Evolutionary conservation across 768 basidiomycete species (phyloP).

Genomic region (Termitomyces eurrhizus): DNA sequence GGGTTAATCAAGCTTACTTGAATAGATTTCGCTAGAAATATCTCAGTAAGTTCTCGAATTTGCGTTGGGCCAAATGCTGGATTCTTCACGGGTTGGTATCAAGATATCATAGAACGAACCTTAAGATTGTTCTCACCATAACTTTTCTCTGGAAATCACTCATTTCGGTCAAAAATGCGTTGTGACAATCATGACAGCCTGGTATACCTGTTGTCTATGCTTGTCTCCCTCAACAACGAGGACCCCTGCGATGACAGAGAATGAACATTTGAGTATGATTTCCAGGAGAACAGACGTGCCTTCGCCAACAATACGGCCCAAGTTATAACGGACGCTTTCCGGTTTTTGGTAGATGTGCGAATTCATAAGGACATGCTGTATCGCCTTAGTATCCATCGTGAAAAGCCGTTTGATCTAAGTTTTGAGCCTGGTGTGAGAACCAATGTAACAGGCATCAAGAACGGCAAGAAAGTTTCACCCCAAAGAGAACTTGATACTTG

Average conservation of each 20-base stretch:
- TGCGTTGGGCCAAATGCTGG: slow-evolving; percentile 64
- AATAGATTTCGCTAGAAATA: slow-evolving; percentile 52
- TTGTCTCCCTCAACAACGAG: slow-evolving; percentile 48
- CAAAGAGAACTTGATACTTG: slow-evolving; percentile 27
- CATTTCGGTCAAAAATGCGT: neutral
- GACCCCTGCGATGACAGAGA: slow-evolving; percentile 33
- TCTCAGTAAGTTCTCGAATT: slow-evolving; percentile 51
- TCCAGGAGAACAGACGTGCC: slow-evolving; percentile 21
- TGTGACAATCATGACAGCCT: neutral
- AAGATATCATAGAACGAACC: neutral
- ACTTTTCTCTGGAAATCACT: slow-evolving; percentile 32
- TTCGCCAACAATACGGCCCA: slow-evolving; percentile 40
- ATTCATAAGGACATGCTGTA: slow-evolving; percentile 61
- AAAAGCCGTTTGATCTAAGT: slow-evolving; percentile 1
- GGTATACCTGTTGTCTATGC: slow-evolving; percentile 40
- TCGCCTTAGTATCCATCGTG: slow-evolving; percentile 33
- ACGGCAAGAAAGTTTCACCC: slow-evolving; percentile 29
- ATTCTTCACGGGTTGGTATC: slow-evolving; percentile 35
- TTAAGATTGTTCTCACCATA: slow-evolving; percentile 28
- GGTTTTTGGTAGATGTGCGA: slow-evolving; percentile 55
- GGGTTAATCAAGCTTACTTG: slow-evolving; percentile 29
- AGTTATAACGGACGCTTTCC: slow-evolving; percentile 27
- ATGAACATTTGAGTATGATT: neutral
- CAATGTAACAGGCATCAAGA: slow-evolving; percentile 26
- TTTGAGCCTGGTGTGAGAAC: slow-evolving; percentile 16